Evolutionary conservation across 148 eudicot genomes (phyloP), one percentile per base, ranked within the genome.

Genomic region (Rhododendron vialii): DNA sequence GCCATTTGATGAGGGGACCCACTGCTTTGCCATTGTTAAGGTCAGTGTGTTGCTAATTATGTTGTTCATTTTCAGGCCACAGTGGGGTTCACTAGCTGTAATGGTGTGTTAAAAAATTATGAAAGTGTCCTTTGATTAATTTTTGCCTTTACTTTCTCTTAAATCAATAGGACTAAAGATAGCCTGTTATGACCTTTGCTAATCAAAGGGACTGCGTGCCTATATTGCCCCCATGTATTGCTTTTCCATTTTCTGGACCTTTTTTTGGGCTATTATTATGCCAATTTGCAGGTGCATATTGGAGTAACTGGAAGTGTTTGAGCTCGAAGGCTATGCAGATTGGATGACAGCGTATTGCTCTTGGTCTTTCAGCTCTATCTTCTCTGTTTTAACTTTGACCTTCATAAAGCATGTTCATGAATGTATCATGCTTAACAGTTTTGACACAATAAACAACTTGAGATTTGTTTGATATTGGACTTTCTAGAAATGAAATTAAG

Each of bases 31-130:
- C 85, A 36, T 74, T 82, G 74, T 83, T 45, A 45, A 83, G 86
- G 85, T 5, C 86, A 85, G 85, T 84, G 91, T 86, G 90, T 83
- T 82, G 73, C 81, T 87, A 88, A 92, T 92, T 53, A 90, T 92
- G 92, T 28, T 73, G 86, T 84, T 88, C 93, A 89, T 88, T 78
- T 38, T 14, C 20, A 71, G 38, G 89, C 57, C 61, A 85, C 82
- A 61, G 71, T 71, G 85, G 86, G 51, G 65, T 47, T 89, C 57
- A 82, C 47, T 85, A 78, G 77, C 88, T 78, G n/a, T 87, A 50
- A 51, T 47, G 41, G 50, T 59, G 78, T 67, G 22, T 86, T 83
- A 53, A 78, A 78, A 73, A 78, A 86, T 86, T 59, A 86, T 57
- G 53, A 86, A 53, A n/a, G 61, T 38, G 73, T 63, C 50, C 86